Evolutionary conservation across 2,329 filamentous ascomycete species (phyloP).

Genomic region (Ascochyta koolunga): DNA sequence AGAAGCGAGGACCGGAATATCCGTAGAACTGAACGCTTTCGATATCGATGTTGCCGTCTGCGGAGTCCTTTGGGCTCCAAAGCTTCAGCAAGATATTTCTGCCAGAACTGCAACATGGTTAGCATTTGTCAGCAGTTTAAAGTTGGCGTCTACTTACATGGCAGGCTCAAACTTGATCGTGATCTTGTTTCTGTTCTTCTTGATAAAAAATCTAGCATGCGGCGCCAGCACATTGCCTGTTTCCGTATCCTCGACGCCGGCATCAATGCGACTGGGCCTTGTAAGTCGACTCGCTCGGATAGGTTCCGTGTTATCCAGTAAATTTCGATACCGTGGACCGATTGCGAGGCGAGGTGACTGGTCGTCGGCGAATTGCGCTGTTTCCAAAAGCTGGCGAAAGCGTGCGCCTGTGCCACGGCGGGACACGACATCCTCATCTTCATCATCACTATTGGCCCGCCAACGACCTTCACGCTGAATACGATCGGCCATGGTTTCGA

Average conservation of each 20-base stretch:
- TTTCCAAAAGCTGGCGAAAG: slow-evolving; percentile 30
- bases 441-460: slow-evolving; percentile 46
- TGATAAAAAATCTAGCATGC: slow-evolving; percentile 83
- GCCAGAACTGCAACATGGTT: slow-evolving; percentile 61
- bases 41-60: slow-evolving; percentile 82
- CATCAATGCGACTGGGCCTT: slow-evolving; percentile 44
- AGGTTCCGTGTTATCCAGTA: slow-evolving; percentile 24
- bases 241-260: slow-evolving; percentile 22
- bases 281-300: slow-evolving; percentile 39
- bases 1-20: slow-evolving; percentile 84
- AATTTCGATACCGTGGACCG: slow-evolving; percentile 10
- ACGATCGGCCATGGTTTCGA: slow-evolving; percentile 49
- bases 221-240: slow-evolving; percentile 63
- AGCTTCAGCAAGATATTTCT: slow-evolving; percentile 88
- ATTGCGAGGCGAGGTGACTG: slow-evolving; percentile 6
- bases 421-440: slow-evolving; percentile 43
- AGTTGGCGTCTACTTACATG: slow-evolving; percentile 55
- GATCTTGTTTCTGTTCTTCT: slow-evolving; percentile 80
- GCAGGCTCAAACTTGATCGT: slow-evolving; percentile 85
- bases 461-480: slow-evolving; percentile 47
- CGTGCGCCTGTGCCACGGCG: slow-evolving; percentile 32
- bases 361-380: slow-evolving; percentile 42
- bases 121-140: neutral
- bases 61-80: slow-evolving; percentile 73
- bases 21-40: slow-evolving; percentile 84